Base-by-base conservation (phyloP, 2,329 filamentous ascomycete genomes). In the Fonsecaea pugnacius region DNA sequence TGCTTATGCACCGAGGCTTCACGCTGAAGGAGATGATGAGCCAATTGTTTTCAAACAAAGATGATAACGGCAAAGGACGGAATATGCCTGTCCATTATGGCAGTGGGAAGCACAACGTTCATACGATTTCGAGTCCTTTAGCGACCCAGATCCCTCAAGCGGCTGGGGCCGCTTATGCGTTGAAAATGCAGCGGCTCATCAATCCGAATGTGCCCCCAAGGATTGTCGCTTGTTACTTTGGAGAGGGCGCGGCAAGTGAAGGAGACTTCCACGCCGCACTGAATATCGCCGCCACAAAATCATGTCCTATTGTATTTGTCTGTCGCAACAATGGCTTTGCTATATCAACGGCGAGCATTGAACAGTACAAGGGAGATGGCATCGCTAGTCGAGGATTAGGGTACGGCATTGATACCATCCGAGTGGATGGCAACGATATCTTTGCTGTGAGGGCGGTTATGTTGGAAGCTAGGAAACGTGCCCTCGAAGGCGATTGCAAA, bases 81-180 rank as follows among this genome's bases (percentile, higher is more conserved):
- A 98, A 96, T 73, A 99, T 99, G 95, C 95, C 95, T 0, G 91
- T 98, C 14, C 95, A 99, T 78, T 99, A 98, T 73, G 70, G 70
- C 40, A 92, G 90, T 76, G 86, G 84, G 63, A 88, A 91, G 68
- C 82, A 96, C 63, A 92, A 96, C 71, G 92, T 96, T 87, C 91
- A 96, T 76, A 93, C 92, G 4, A 91, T 96, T 57, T 91, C 91
- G 38, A 96, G 91, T 0, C 89, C 93, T 0, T 79, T 96, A 16
- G 92, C 91, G 18, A 96, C 92, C 0, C 92, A 96, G 74, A 89
- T 96, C 54, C 93, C 92, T 0, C 92, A 96, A 71, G 92, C 92
- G 0, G 86, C 91, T 0, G 93, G 92, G 3, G 91, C 92, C 5
- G 93, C 91, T 1, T 96, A 96, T 71, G 92, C 91, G 0, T 79